Base-by-base conservation (phyloP, 2,329 filamentous ascomycete species). In the Trichophyton verrucosum region DNA sequence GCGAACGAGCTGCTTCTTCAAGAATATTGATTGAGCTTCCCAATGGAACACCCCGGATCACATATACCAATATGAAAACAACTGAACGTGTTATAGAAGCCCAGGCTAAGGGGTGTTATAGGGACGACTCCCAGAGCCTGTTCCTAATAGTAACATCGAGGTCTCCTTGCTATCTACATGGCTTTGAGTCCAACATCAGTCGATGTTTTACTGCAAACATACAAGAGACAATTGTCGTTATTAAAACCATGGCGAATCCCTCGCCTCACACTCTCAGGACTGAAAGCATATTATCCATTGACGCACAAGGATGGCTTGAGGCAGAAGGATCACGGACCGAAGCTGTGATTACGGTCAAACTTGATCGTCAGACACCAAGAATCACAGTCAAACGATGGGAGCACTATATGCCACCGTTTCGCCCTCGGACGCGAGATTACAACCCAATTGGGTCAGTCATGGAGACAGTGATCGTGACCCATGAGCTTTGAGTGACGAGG, bases 261-360 rank as follows among this genome's bases (percentile, higher is more conserved):
- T 20, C 20, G 2, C 20, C 2, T 20, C 20, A 20, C 20, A 20
- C 20, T 20, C 1, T 20, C 20, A 20, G 20, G 20, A 20, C 20
- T 20, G 20, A 20, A 20, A 20, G 20, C 20, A 20, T 2, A 20
- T 20, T 20, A 20, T 20, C n/a, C n/a, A n/a, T n/a, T n/a, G n/a
- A 20, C 20, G 49, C 59, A 15, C 47, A 60, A 20, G 59, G 33
- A 8, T 57, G 59, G 59, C 30, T 60, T 2, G 59, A 60, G 33
- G 38, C 17, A 24, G 9, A 56, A 22, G 47, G 24, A 13, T 60
- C 59, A 17, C 15, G 22, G 13, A 46, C 38, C 24, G 3, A 60
- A 5, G 22, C 36, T 20, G 49, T 60, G 2, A 27, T 60, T 40
- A 60, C 49, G 4, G 46, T 33, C 22, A 60, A 57, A 11, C 33